Evolutionary conservation across 2,329 filamentous ascomycete species (phyloP).

Genomic region (Mycosphaerelloides madeirae): DNA sequence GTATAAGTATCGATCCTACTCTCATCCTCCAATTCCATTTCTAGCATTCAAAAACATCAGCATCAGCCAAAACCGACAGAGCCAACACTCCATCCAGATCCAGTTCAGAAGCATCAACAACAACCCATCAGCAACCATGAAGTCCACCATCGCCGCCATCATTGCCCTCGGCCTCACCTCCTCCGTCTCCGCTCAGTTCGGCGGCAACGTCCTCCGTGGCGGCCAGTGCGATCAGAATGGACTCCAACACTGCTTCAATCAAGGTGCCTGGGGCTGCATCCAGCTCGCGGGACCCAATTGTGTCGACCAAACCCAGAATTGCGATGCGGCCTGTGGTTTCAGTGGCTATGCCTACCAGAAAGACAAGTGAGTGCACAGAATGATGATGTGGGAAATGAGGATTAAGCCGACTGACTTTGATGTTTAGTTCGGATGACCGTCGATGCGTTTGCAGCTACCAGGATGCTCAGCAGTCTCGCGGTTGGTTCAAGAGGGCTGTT

Average conservation of each 20-base stretch:
- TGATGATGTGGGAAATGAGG: too few relatives aligned
- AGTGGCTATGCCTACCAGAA: conserved; percentile 3
- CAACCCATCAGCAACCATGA: background rate
- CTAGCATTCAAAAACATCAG: too few relatives aligned
- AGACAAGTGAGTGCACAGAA: conserved; percentile 1
- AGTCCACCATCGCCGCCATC: background rate
- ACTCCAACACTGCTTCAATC: conserved; percentile 1
- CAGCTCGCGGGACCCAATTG: conserved; percentile 5
- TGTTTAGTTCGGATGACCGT: too few relatives aligned
- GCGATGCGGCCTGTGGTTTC: background rate
- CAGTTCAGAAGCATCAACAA: background rate
- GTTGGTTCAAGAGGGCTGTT: too few relatives aligned
- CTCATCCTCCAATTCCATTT: too few relatives aligned
- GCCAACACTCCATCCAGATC: too few relatives aligned
- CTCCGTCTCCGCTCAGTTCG: background rate
- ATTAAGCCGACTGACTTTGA: too few relatives aligned
- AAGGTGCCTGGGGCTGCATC: conserved; percentile 1
- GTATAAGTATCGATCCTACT: too few relatives aligned
- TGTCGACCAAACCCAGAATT: conserved; percentile 2
- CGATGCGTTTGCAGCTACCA: too few relatives aligned
- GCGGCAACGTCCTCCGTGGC: background rate
- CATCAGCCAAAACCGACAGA: too few relatives aligned
- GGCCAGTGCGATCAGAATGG: conserved; percentile 1
- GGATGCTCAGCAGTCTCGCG: too few relatives aligned
- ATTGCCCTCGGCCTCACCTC: background rate